phyloP scores from a whole-genome alignment of 2,329 filamentous ascomycete species.

The Colletotrichum agaves region DNA sequence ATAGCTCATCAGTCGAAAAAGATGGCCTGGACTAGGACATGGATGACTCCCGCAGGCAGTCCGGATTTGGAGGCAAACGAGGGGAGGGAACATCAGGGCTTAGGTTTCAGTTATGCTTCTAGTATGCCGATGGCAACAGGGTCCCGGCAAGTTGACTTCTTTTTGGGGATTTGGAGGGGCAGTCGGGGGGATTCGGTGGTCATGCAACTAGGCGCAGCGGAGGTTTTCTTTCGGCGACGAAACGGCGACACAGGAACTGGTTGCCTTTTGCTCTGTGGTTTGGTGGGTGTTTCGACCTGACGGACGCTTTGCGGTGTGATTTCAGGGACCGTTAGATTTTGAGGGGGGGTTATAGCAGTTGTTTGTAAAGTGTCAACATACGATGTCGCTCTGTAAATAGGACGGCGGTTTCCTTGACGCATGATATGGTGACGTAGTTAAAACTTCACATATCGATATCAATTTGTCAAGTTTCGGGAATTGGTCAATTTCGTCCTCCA shows the following conservation, averaged over 20 bases:
- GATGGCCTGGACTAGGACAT: neutral
- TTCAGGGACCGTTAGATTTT: neutral
- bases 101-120: too few relatives aligned
- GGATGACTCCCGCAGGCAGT: neutral
- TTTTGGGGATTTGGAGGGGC: neutral
- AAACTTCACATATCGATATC: neutral
- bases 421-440: constrained; percentile 6
- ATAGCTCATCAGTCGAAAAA: neutral
- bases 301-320: constrained; percentile 1
- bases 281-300: constrained; percentile 4
- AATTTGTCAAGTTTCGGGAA: neutral
- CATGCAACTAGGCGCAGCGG: constrained; percentile 10
- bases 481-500: neutral
- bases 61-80: neutral
- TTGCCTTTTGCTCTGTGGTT: neutral
- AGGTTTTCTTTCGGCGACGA: neutral
- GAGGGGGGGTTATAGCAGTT: constrained; percentile 4
- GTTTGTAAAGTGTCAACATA: neutral
- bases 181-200: neutral
- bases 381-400: constrained; percentile 2
- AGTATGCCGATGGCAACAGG: neutral
- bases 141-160: neutral
- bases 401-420: neutral
- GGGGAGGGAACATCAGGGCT: constrained; percentile 6
- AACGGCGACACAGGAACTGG: neutral